Base-by-base conservation (phyloP, 352 stramenopile genomes). In the Globisporangium sylvaticum region DNA sequence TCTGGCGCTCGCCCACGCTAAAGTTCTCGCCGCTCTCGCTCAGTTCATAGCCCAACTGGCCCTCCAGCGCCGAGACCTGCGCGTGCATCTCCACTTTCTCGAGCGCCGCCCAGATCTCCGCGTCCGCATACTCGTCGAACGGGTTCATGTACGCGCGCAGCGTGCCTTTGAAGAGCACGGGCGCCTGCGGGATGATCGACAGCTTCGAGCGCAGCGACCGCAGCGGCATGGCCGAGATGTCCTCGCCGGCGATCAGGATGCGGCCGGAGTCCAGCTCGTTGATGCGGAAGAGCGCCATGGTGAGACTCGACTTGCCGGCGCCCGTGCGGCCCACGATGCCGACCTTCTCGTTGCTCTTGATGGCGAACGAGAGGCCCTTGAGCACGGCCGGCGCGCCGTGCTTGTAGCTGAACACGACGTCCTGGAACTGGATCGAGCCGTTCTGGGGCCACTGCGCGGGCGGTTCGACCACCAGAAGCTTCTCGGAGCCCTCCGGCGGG, bases 121-220 rank as follows among this genome's bases (percentile, higher is more conserved):
- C 75, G 60, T 96, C 89, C 22, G 59, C 66, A 69, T 84, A 91
- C 64, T 92, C 69, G 27, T 81, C 75, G 66, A 97, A 98, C 29
- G 60, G 60, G 46, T 66, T 46, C 18, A 66, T 24, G 46, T 66
- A 66, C 25, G 88, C 80, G 42, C 95, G 83, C 29, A 99, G 63
- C 32, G 91, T 97, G 29, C 85, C 95, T 27, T 90, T 87, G 73
- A 98, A 98, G 20, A 99, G 74, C 37, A 95, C 86, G 44, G 87
- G 96, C 57, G 70, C 91, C 69, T 98, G 96, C 20, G 96, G 94
- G 54, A 99, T 98, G 52, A 98, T 97, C 1, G 93, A 87, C n/a
- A 98, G 73, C 14, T 79, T 80, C n/a, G 84, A 78, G 64, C 94
- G 84, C 55, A 98, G 79, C 62, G 96, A 87, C 3, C 71, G 79